Conservation (phyloP, 1,284 basidiomycete species). For the Limonomyces culmigenus region DNA sequence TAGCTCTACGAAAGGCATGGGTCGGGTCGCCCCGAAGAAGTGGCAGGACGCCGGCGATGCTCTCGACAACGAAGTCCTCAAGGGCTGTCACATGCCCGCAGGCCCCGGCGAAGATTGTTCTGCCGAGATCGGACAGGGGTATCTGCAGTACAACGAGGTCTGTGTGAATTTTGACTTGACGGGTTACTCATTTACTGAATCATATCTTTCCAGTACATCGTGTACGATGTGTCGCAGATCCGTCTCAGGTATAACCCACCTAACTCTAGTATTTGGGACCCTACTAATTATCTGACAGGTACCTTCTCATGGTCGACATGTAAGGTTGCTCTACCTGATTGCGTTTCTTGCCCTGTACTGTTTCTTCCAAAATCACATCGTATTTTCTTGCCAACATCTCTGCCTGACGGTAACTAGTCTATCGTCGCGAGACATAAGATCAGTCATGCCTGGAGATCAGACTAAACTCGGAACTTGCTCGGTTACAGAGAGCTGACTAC, state of each 20-base stretch:
- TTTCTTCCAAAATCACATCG: too few relatives aligned
- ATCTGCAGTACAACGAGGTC: conserved; percentile 38
- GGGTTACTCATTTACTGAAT: not conserved
- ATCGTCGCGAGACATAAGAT: too few relatives aligned
- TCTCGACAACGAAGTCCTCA: conserved; percentile 29
- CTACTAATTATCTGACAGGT: too few relatives aligned
- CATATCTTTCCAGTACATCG: conserved; percentile 14
- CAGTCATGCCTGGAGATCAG: too few relatives aligned
- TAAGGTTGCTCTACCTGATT: too few relatives aligned
- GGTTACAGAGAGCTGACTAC: too few relatives aligned
- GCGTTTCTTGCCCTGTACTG: too few relatives aligned
- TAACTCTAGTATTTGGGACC: too few relatives aligned
- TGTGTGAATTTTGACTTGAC: conserved; percentile 5
- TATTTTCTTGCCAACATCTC: too few relatives aligned
- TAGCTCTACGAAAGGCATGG: conserved; percentile 38
- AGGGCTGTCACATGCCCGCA: conserved; percentile 41
- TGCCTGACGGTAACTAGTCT: too few relatives aligned
- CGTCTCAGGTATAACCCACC: too few relatives aligned
- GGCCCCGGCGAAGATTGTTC: conserved; percentile 23
- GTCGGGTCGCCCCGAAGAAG: conserved; percentile 28
- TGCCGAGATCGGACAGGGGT: conserved; percentile 9
- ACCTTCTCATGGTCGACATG: not conserved
- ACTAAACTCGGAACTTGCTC: too few relatives aligned
- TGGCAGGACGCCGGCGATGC: conserved; percentile 46
- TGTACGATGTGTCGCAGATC: conserved; percentile 23